Conservation (phyloP, 495 filamentous ascomycete species). For the Talaromyces thailandensis region DNA sequence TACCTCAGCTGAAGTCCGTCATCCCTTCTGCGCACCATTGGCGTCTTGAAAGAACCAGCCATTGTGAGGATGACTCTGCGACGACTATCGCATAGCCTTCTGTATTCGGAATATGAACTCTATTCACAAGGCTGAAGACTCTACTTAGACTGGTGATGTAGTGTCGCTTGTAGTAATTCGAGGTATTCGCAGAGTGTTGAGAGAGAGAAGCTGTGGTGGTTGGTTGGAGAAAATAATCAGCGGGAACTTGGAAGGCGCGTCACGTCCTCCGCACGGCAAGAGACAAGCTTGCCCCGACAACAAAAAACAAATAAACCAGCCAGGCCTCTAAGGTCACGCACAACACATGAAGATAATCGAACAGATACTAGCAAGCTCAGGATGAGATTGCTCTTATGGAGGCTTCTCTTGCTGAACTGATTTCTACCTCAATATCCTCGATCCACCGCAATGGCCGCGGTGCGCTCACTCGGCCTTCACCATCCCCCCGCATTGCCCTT, state of each 20-base stretch:
- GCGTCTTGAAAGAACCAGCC: conserved; percentile 12
- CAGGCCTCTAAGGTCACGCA: not conserved
- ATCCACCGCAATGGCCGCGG: conserved; percentile 56
- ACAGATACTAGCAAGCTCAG: not conserved
- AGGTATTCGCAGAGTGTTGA: not conserved
- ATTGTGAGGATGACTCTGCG: conserved; percentile 7
- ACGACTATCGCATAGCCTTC: conserved; percentile 5
- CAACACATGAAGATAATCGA: not conserved
- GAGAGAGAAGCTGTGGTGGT: not conserved
- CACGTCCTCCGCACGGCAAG: conserved; percentile 6
- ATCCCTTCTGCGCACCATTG: conserved; percentile 30
- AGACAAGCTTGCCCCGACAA: not conserved
- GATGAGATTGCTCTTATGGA: conserved; percentile 5
- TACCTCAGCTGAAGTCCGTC: conserved; percentile 48
- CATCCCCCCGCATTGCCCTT: conserved; percentile 73
- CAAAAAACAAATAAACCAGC: not conserved
- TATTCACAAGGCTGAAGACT: not conserved
- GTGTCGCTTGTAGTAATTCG: not conserved
- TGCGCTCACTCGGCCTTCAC: conserved; percentile 82
- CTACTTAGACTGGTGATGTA: not conserved
- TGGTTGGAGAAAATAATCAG: conserved; percentile 1
- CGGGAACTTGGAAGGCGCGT: conserved; percentile 11
- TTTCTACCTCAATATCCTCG: not conserved
- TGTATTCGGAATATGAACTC: not conserved
- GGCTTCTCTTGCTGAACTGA: not conserved